A percentile compares a stretch with the other conserved stretches of the same genome.
phyloP scores from a whole-genome alignment of 78 protist genomes.

The Corallochytrium limacisporum region DNA sequence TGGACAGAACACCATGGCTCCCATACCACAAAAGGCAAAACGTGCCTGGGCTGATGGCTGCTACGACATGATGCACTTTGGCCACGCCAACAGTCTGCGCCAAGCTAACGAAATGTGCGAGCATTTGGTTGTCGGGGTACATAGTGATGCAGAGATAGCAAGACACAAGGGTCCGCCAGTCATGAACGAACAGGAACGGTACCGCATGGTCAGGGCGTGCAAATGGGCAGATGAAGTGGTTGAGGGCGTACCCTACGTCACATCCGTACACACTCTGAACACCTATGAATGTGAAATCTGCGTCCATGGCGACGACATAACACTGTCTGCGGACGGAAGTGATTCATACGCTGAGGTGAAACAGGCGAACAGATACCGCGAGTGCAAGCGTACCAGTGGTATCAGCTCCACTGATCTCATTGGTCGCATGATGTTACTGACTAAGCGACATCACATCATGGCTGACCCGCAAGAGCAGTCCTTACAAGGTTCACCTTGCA shows the following conservation, averaged over 20 bases:
- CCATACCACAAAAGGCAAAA: no score
- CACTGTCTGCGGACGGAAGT: slow-evolving; percentile 39
- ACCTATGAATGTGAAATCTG: slow-evolving; percentile 29
- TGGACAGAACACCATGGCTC: no score
- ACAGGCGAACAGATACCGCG: slow-evolving; percentile 55
- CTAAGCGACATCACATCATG: slow-evolving; percentile 37
- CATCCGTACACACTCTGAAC: slow-evolving; percentile 38
- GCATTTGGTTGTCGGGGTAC: slow-evolving; percentile 71
- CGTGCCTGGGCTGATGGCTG: no score
- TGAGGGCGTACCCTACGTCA: slow-evolving; percentile 67
- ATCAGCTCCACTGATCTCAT: slow-evolving; percentile 86
- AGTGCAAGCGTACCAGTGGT: slow-evolving; percentile 61
- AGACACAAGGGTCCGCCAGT: slow-evolving; percentile 81
- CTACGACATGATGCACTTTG: slow-evolving; percentile 81
- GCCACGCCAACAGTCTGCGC: slow-evolving; percentile 80
- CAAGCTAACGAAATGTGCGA: slow-evolving; percentile 58
- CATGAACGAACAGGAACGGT: slow-evolving; percentile 76
- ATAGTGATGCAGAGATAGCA: slow-evolving; percentile 72
- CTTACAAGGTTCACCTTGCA: no score
- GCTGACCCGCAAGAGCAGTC: not conserved
- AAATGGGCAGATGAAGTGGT: slow-evolving; percentile 92
- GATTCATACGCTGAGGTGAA: slow-evolving; percentile 71
- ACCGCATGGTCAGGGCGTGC: slow-evolving; percentile 52
- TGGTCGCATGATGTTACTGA: slow-evolving; percentile 79
- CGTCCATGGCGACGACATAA: slow-evolving; percentile 71